These are phyloP conservation scores for Aspergillus olivimuriae DNA, from an alignment of 495 filamentous ascomycete genomes.

Conservation along the genomic window DNA sequence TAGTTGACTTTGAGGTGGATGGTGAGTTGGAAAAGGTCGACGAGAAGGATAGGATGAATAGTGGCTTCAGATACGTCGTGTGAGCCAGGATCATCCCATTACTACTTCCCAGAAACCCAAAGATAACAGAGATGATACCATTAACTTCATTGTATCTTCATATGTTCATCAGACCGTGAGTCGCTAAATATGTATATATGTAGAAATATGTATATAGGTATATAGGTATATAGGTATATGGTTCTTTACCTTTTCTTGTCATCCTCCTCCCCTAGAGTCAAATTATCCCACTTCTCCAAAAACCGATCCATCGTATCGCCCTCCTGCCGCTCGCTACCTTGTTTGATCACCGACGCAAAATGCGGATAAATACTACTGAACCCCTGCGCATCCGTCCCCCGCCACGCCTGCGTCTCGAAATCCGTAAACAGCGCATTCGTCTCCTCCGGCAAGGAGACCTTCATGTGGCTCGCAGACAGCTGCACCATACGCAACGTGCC, in stretches of 20 bases:
- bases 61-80: constrained; percentile 15
- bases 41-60: constrained; percentile 14
- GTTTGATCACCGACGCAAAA: constrained; percentile 12
- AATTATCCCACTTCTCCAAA: constrained; percentile 23
- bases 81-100: too few species aligned
- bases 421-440: constrained; percentile 23
- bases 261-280: constrained; percentile 6
- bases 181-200: too few species aligned
- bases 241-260: constrained; percentile 1
- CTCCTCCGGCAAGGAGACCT: constrained; percentile 22
- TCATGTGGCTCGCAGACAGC: constrained; percentile 21
- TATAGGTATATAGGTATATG: too few species aligned
- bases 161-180: too few species aligned
- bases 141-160: too few species aligned
- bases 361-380: constrained; percentile 33
- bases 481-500: constrained; percentile 30
- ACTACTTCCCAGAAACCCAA: too few species aligned
- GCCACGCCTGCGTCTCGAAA: constrained; percentile 23
- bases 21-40: constrained; percentile 10
- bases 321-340: constrained; percentile 3
- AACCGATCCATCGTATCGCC: constrained; percentile 20
- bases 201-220: too few species aligned
- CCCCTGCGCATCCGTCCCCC: constrained; percentile 10
- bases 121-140: too few species aligned
- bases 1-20: constrained; percentile 7